These are phyloP conservation scores for Inonotus hispidus DNA, from an alignment of 1,284 basidiomycete species.

Conservation along the genomic window DNA sequence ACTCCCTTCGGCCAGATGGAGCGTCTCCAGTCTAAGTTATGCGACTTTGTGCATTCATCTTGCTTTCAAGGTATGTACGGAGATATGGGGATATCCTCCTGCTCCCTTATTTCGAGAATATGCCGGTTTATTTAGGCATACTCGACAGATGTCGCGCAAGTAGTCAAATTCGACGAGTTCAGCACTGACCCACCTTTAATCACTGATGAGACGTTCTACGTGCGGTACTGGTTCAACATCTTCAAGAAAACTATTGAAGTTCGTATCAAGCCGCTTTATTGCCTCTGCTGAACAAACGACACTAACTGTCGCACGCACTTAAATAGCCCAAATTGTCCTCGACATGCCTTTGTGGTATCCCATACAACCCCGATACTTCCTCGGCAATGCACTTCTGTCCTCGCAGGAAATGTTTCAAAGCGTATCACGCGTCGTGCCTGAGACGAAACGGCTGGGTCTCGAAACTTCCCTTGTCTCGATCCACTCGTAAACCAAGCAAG, in stretches of 20 bases:
- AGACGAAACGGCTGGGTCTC: not conserved
- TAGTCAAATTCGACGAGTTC: slow-evolving; percentile 5
- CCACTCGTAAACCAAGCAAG: not conserved
- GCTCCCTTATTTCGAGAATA: no score
- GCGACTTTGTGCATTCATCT: slow-evolving; percentile 15
- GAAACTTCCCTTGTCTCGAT: not conserved
- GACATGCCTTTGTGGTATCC: slow-evolving; percentile 7
- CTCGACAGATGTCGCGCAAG: not conserved
- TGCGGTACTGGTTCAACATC: slow-evolving; percentile 4
- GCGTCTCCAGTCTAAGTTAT: slow-evolving; percentile 8
- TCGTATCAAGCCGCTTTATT: no score
- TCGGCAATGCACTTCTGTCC: slow-evolving; percentile 13
- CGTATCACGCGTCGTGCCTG: slow-evolving; percentile 10
- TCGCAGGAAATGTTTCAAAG: not conserved
- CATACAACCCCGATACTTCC: slow-evolving; percentile 7
- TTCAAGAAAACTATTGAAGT: not conserved
- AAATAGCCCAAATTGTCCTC: not conserved
- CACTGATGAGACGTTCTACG: slow-evolving; percentile 9
- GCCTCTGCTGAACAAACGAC: not conserved
- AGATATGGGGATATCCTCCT: no score
- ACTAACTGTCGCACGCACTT: not conserved
- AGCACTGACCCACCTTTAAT: slow-evolving; percentile 6
- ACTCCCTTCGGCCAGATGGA: slow-evolving; percentile 10
- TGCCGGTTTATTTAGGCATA: no score
- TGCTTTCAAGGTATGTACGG: slow-evolving; percentile 12